Conservation (phyloP, 768 basidiomycete species). For the Phylloporus sp. region DNA sequence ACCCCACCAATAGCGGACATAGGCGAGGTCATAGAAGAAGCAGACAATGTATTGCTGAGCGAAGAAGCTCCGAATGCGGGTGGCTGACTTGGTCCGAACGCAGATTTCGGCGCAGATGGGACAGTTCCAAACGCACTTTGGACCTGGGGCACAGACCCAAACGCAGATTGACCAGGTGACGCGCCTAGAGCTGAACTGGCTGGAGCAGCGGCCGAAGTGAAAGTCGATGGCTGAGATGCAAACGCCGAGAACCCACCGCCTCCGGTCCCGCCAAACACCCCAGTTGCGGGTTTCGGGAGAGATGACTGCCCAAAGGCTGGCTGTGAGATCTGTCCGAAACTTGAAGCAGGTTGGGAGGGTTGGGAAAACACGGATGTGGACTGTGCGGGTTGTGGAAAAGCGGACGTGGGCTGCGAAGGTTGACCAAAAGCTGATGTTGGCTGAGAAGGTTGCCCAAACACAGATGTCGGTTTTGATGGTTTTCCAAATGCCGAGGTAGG, state of each 20-base stretch:
- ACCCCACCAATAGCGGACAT: constrained; percentile 18
- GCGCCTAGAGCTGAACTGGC: constrained; percentile 2
- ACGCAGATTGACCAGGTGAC: constrained; percentile 16
- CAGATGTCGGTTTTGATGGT: constrained; percentile 21
- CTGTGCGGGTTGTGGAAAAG: constrained; percentile 28
- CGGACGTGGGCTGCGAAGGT: constrained; percentile 24
- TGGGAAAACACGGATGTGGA: constrained; percentile 26
- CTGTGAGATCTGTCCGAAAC: constrained; percentile 34
- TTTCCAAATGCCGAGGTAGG: constrained; percentile 33
- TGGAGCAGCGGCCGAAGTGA: constrained; percentile 24
- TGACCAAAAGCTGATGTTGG: constrained; percentile 35
- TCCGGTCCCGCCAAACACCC: constrained; percentile 43
- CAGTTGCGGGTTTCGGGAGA: constrained; percentile 46
- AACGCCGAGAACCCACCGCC: constrained; percentile 50
- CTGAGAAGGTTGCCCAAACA: constrained; percentile 33
- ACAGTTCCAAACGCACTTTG: constrained; percentile 20
- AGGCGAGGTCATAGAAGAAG: constrained; percentile 12
- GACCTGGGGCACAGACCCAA: constrained; percentile 12
- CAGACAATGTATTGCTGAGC: constrained; percentile 17
- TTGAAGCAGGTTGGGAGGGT: constrained; percentile 28
- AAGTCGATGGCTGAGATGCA: constrained; percentile 42
- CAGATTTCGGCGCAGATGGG: constrained; percentile 15
- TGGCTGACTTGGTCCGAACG: constrained; percentile 12
- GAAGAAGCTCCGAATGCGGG: constrained; percentile 27
- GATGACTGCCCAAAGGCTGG: constrained; percentile 35